Conservation (phyloP, 164 flowering plant genomes). For the Macadamia integrifolia region DNA sequence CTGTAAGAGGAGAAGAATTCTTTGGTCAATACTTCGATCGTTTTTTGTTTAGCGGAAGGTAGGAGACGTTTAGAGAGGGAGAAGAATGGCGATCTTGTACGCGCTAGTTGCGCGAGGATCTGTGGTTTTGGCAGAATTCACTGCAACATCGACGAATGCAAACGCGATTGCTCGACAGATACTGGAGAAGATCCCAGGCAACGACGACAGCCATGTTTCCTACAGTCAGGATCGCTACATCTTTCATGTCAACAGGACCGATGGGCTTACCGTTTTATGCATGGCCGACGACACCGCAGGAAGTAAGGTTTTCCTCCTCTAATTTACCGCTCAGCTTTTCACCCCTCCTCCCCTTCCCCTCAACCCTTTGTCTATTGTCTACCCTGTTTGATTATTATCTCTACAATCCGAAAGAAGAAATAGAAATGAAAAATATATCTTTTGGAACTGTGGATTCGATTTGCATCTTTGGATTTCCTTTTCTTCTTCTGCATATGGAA, state of each 20-base stretch:
- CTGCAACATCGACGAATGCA: constrained; percentile 59
- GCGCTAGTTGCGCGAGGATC: constrained; percentile 72
- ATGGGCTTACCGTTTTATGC: constrained; percentile 82
- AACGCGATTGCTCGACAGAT: constrained; percentile 67
- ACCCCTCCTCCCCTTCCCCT: no score
- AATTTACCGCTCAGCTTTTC: neutral
- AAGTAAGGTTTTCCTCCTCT: constrained; percentile 29
- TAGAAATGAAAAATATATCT: no score
- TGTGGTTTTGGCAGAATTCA: constrained; percentile 75
- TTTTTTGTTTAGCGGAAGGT: neutral
- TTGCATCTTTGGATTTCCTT: no score
- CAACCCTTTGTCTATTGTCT: no score
- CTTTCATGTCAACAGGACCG: constrained; percentile 78
- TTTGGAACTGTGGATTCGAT: no score
- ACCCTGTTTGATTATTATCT: no score
- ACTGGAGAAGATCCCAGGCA: constrained; percentile 53
- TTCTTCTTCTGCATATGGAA: no score
- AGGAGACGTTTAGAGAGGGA: no score
- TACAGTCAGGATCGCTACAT: constrained; percentile 82
- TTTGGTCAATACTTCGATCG: no score
- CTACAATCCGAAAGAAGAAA: no score
- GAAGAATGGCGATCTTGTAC: constrained; percentile 62
- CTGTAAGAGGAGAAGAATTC: no score
- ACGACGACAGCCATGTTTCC: constrained; percentile 46
- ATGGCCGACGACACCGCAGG: constrained; percentile 78